A percentile compares a stretch with the other conserved stretches of the same genome.
Evolutionary conservation across 208 protist species (phyloP).

Genomic region (Trypanosoma brucei): DNA sequence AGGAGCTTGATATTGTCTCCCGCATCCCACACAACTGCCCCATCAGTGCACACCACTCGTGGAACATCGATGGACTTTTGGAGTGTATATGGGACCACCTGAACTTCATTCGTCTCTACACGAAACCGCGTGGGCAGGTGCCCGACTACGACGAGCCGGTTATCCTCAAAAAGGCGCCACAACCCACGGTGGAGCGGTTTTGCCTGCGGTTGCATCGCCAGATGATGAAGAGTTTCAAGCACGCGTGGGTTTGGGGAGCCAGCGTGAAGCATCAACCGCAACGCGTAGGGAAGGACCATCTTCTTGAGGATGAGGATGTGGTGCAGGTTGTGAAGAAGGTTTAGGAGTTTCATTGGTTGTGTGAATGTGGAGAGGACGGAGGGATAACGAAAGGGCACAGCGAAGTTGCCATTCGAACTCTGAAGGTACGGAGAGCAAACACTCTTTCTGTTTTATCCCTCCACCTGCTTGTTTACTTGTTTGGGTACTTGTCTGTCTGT

Average conservation of each 20-base stretch:
- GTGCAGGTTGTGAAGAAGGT: constrained; percentile 98
- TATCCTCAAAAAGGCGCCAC: constrained; percentile 87
- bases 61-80: constrained; percentile 98
- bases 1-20: constrained; percentile 96
- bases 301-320: constrained; percentile 98
- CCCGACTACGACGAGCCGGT: constrained; percentile 98
- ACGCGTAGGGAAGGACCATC: constrained; percentile 95
- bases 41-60: constrained; percentile 95
- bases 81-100: constrained; percentile 99
- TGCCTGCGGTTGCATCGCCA: constrained; percentile 97
- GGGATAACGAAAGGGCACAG: background rate
- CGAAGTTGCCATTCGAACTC: no score
- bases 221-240: constrained; percentile 97
- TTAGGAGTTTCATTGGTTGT: constrained; percentile 25
- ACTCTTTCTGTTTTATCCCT: no score
- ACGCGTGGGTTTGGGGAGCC: constrained; percentile 97
- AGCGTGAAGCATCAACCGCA: constrained; percentile 98
- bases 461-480: no score
- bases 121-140: constrained; percentile 96
- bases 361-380: background rate
- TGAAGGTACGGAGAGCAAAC: no score
- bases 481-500: no score
- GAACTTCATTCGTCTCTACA: constrained; percentile 97
- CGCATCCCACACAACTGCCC: constrained; percentile 96
- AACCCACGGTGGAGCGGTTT: constrained; percentile 93